Percentiles rank a stretch among this genome's conserved stretches.
phyloP scores from a whole-genome alignment of 2,329 filamentous ascomycete species.

The Verruconis gallopava region DNA sequence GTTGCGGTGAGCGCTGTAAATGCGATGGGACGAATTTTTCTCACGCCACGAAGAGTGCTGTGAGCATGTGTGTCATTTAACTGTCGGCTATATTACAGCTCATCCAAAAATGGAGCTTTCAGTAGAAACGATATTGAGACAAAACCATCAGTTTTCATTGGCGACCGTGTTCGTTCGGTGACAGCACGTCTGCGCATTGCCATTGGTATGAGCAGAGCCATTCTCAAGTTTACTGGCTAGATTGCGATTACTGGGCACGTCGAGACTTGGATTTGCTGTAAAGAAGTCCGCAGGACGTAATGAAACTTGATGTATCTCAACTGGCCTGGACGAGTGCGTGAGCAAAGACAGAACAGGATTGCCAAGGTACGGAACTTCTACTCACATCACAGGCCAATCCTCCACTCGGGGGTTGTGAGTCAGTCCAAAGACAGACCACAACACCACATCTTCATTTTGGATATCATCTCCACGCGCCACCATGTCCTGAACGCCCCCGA shows the following conservation, averaged over 20 bases:
- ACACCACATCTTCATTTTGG: constrained; percentile 15
- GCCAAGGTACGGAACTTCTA: neutral
- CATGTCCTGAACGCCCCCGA: neutral
- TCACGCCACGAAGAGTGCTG: too few species aligned
- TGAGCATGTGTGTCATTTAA: too few species aligned
- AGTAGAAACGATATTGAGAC: too few species aligned
- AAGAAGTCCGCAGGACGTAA: neutral
- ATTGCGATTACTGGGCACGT: neutral
- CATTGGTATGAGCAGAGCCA: too few species aligned
- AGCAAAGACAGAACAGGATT: too few species aligned
- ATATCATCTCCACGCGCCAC: neutral
- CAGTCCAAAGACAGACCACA: constrained; percentile 20
- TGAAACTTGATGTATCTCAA: neutral
- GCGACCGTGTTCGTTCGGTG: too few species aligned
- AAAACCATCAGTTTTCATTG: too few species aligned
- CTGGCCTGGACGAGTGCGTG: neutral
- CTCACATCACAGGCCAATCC: constrained; percentile 20
- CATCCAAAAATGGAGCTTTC: too few species aligned
- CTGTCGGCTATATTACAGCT: too few species aligned
- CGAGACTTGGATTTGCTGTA: neutral
- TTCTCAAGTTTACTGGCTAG: neutral
- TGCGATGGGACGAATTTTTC: too few species aligned
- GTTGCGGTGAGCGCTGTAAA: too few species aligned
- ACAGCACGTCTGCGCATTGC: too few species aligned
- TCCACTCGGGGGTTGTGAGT: constrained; percentile 20